Conservation (phyloP, 305 asterid genomes). For the Nicotiana rustica region DNA sequence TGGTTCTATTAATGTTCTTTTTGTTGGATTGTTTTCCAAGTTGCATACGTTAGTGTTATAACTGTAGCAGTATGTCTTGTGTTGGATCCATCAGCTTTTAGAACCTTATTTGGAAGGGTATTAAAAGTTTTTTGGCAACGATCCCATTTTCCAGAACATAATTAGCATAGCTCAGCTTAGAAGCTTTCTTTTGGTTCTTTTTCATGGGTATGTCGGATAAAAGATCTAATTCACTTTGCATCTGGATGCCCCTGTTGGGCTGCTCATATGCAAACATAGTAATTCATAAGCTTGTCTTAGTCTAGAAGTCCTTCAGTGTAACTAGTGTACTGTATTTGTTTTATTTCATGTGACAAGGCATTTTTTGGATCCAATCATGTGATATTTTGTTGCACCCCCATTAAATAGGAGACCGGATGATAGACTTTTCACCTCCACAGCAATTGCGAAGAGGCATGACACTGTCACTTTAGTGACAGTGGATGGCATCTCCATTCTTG, state of each 20-base stretch:
- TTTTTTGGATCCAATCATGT: background rate
- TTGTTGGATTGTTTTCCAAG: slow-evolving; percentile 29
- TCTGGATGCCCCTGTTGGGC: background rate
- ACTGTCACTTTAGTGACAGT: slow-evolving; percentile 62
- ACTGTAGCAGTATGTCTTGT: background rate
- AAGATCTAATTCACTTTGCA: background rate
- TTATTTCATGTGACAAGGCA: slow-evolving; percentile 1
- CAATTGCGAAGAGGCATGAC: slow-evolving; percentile 62
- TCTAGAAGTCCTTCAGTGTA: background rate
- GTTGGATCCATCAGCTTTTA: background rate
- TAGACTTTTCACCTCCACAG: slow-evolving; percentile 63
- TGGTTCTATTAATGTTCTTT: background rate
- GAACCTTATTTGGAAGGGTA: background rate
- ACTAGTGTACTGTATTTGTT: slow-evolving; percentile 11
- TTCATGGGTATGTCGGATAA: background rate
- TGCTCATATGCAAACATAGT: background rate
- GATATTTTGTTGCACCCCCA: slow-evolving; percentile 29
- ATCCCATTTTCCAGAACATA: background rate
- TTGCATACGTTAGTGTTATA: background rate
- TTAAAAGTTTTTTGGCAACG: background rate
- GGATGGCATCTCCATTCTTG: slow-evolving; percentile 66
- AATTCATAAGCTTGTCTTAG: background rate
- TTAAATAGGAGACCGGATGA: slow-evolving; percentile 52
- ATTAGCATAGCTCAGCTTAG: background rate
- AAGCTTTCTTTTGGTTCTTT: background rate